These are phyloP conservation scores for Termitomyces sp. DNA, from an alignment of 768 basidiomycete genomes.

Conservation along the genomic window DNA sequence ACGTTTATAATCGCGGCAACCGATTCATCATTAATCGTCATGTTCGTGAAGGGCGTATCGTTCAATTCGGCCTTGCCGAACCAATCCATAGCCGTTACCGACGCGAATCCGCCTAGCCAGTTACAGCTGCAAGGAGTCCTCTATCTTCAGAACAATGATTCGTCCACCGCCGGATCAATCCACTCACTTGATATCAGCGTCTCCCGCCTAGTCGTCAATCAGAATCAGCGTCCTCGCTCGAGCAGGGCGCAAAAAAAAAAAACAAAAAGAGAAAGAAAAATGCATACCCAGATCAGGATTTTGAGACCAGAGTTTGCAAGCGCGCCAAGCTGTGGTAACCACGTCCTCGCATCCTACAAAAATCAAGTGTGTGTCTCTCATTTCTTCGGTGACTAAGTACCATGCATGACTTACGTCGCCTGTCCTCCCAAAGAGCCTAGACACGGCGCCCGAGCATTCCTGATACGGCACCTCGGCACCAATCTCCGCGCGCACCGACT, in stretches of 20 bases:
- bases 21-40: too few species aligned
- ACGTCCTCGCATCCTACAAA: conserved; percentile 46
- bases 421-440: conserved; percentile 36
- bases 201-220: conserved; percentile 30
- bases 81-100: conserved; percentile 41
- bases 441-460: conserved; percentile 44
- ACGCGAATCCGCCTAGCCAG: conserved; percentile 39
- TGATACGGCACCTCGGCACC: conserved; percentile 46
- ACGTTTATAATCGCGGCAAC: too few species aligned
- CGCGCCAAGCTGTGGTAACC: conserved; percentile 43
- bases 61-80: conserved; percentile 35
- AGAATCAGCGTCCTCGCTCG: not conserved
- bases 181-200: conserved; percentile 46
- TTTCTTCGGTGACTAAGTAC: conserved; percentile 37
- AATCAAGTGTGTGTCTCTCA: not conserved
- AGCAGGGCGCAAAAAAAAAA: not conserved
- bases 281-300: conserved; percentile 49
- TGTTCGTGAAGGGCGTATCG: conserved; percentile 39
- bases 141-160: not conserved
- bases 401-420: conserved; percentile 44
- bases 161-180: too few species aligned
- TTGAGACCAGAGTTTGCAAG: conserved; percentile 40
- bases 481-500: conserved; percentile 22
- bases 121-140: conserved; percentile 31
- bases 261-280: not conserved